Evolutionary conservation across 2,329 filamentous ascomycete species (phyloP).

Genomic region (Pyrenophora graminea): DNA sequence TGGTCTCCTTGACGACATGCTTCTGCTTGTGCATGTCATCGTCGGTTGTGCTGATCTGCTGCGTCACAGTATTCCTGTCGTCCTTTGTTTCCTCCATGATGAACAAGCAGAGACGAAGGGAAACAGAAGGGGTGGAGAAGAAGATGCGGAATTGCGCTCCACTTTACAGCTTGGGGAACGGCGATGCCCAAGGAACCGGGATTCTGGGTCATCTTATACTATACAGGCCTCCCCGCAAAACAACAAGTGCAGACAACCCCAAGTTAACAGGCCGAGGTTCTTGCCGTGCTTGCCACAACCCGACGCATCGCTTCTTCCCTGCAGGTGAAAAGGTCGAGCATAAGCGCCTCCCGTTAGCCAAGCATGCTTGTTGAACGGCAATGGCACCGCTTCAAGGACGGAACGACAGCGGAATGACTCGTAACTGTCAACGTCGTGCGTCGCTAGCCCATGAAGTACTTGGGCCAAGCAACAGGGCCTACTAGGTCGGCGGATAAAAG

Average conservation of each 20-base stretch:
- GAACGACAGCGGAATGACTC: slow-evolving; percentile 1
- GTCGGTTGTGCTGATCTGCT: slow-evolving; percentile 29
- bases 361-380: slow-evolving; percentile 24
- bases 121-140: slow-evolving; percentile 3
- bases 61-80: slow-evolving; percentile 26
- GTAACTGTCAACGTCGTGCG: neutral
- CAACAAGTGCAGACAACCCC: slow-evolving; percentile 5
- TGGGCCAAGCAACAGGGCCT: slow-evolving; percentile 6
- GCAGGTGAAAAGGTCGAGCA: slow-evolving; percentile 8
- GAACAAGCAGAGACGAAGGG: neutral
- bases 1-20: slow-evolving; percentile 33
- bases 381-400: slow-evolving; percentile 12
- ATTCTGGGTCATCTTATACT: slow-evolving; percentile 30
- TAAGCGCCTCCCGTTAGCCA: slow-evolving; percentile 26
- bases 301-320: slow-evolving; percentile 19
- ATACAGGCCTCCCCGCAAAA: slow-evolving; percentile 33
- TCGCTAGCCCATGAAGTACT: slow-evolving; percentile 2
- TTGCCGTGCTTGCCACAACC: slow-evolving; percentile 14
- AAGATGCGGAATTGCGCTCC: slow-evolving; percentile 6
- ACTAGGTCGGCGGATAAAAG: slow-evolving; percentile 19
- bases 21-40: slow-evolving; percentile 27
- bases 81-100: slow-evolving; percentile 29
- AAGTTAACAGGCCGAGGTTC: slow-evolving; percentile 23
- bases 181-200: slow-evolving; percentile 15
- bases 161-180: slow-evolving; percentile 4